These are phyloP conservation scores for Mallotus repandus DNA, from an alignment of 441 rosid genomes.

Conservation along the genomic window DNA sequence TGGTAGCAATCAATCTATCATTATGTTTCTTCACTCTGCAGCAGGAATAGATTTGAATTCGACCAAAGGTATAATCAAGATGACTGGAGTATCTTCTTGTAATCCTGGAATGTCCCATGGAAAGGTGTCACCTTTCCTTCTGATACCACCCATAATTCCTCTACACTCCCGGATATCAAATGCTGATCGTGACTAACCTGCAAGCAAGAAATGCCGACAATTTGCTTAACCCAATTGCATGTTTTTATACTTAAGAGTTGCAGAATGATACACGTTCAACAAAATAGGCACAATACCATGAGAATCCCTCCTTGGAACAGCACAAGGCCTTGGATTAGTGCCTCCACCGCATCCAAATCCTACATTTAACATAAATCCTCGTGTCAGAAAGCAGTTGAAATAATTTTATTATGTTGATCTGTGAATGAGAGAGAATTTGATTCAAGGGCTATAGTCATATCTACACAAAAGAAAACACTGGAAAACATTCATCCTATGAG, in stretches of 20 bases:
- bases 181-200: slow-evolving; percentile 99
- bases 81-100: slow-evolving; percentile 80
- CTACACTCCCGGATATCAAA: slow-evolving; percentile 93
- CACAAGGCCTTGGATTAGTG: slow-evolving; percentile 96
- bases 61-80: slow-evolving; percentile 19
- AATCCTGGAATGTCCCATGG: slow-evolving; percentile 82
- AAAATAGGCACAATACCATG: slow-evolving; percentile 51
- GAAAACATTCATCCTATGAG: background rate
- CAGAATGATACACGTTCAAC: background rate
- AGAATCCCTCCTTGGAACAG: slow-evolving; percentile 97
- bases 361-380: slow-evolving; percentile 26
- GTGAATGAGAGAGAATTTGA: background rate
- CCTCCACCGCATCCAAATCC: slow-evolving; percentile 99
- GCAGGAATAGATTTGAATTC: background rate
- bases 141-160: slow-evolving; percentile 90
- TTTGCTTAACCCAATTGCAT: background rate
- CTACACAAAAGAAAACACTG: background rate
- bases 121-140: slow-evolving; percentile 77
- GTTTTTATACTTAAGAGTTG: background rate
- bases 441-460: background rate
- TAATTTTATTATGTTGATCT: background rate
- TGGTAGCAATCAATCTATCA: too few species aligned
- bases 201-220: slow-evolving; percentile 2
- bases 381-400: slow-evolving; percentile 14
- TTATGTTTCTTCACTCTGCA: background rate